Percentiles rank a stretch among this genome's conserved stretches.
phyloP scores from a whole-genome alignment of 2,329 filamentous ascomycete species.

The Stachybotrys echinatus region DNA sequence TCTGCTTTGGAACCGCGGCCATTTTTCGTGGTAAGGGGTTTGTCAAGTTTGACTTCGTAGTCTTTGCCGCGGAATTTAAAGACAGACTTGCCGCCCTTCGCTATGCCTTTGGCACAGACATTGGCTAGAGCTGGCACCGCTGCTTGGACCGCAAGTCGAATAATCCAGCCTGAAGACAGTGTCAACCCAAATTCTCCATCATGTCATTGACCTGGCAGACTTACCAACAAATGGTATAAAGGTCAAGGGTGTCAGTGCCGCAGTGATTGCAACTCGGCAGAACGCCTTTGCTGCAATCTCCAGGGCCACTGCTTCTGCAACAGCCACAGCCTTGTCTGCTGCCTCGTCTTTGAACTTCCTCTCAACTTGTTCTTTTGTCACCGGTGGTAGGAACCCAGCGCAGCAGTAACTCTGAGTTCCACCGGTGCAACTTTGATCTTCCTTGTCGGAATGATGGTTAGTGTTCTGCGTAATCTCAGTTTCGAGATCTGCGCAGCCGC shows the following conservation, averaged over 20 bases:
- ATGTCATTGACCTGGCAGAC: not conserved
- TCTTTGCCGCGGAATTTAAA: slow-evolving; percentile 3
- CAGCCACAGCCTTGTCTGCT: slow-evolving; percentile 16
- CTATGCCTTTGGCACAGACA: slow-evolving; percentile 23
- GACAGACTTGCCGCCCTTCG: slow-evolving; percentile 21
- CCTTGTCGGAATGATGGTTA: slow-evolving; percentile 17
- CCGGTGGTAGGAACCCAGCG: slow-evolving; percentile 20
- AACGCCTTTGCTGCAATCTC: slow-evolving; percentile 28
- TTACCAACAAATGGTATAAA: slow-evolving; percentile 3
- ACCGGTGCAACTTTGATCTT: slow-evolving; percentile 23
- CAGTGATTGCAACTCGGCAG: slow-evolving; percentile 25
- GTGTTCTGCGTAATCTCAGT: slow-evolving; percentile 21
- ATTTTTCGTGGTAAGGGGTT: not conserved
- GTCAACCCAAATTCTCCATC: not conserved
- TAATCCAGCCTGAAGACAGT: slow-evolving; percentile 7
- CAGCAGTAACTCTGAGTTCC: slow-evolving; percentile 23
- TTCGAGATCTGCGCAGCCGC: slow-evolving; percentile 21
- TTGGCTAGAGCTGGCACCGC: slow-evolving; percentile 22
- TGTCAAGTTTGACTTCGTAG: slow-evolving; percentile 1
- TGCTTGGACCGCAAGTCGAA: slow-evolving; percentile 9
- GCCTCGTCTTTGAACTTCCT: slow-evolving; percentile 16
- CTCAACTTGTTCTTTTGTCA: slow-evolving; percentile 11
- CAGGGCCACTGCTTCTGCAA: slow-evolving; percentile 20
- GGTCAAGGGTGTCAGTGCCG: slow-evolving; percentile 4
- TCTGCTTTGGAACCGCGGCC: not conserved